Percentiles rank a stretch among this genome's conserved stretches.
These are phyloP conservation scores for Magnusiomyces tetraspermus DNA, from an alignment of 1,139 yeast genomes.

Conservation along the genomic window DNA sequence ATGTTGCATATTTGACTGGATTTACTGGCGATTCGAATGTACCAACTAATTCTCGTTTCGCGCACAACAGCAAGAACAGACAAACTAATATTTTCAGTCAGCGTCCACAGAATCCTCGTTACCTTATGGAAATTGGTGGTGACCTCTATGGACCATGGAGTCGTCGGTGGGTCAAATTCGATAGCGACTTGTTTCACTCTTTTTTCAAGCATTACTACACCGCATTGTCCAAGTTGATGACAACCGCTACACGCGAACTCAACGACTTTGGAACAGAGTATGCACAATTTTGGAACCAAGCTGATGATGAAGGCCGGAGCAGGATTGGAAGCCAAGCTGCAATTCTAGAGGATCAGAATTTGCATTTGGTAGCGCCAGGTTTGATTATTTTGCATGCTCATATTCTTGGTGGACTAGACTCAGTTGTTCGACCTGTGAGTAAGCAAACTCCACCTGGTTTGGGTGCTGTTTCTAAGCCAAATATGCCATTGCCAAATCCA, in stretches of 20 bases:
- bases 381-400: slow-evolving; percentile 29
- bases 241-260: background rate
- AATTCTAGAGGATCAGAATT: slow-evolving; percentile 13
- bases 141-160: slow-evolving; percentile 67
- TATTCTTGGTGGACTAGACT: slow-evolving; percentile 29
- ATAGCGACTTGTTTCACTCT: slow-evolving; percentile 53
- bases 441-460: background rate
- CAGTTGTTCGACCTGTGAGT: slow-evolving; percentile 24
- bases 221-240: slow-evolving; percentile 24
- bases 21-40: no score
- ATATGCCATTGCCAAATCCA: background rate
- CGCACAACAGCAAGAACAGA: no score
- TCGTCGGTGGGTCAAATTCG: slow-evolving; percentile 47
- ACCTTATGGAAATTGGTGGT: slow-evolving; percentile 33
- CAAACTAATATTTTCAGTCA: slow-evolving; percentile 17
- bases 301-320: background rate
- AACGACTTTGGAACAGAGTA: background rate
- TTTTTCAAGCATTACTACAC: slow-evolving; percentile 60
- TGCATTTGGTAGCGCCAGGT: slow-evolving; percentile 32
- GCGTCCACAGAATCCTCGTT: slow-evolving; percentile 49
- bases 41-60: no score
- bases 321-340: background rate
- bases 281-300: background rate
- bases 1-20: slow-evolving; percentile 5
- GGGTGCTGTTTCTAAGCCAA: background rate